phyloP scores from a whole-genome alignment of 306 rosid species.

The Vicia faba region DNA sequence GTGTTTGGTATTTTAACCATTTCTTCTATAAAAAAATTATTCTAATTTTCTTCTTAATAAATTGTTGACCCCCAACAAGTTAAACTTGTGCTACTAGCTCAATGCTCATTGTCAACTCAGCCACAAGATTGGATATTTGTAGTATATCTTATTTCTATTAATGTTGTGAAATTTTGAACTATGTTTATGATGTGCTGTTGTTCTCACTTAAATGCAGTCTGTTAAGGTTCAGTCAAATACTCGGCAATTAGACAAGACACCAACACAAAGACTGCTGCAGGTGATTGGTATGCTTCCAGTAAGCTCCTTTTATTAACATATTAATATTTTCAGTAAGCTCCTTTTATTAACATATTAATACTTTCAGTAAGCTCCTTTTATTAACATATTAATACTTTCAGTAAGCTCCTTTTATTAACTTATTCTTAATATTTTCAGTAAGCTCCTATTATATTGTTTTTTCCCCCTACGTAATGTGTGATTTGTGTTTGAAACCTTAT shows the following conservation, averaged over 20 bases:
- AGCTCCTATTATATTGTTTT: neutral
- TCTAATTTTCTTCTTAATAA: conserved; percentile 1
- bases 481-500: conserved; percentile 18
- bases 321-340: conserved; percentile 33
- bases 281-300: conserved; percentile 78
- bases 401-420: conserved; percentile 22
- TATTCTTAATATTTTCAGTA: conserved; percentile 34
- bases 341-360: too few relatives aligned
- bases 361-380: too few relatives aligned
- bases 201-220: conserved; percentile 51
- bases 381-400: too few relatives aligned
- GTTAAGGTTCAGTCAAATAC: conserved; percentile 67
- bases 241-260: conserved; percentile 71
- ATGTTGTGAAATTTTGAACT: conserved; percentile 6
- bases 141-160: conserved; percentile 13
- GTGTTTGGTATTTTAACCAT: conserved; percentile 14
- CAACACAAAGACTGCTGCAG: conserved; percentile 75
- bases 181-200: conserved; percentile 20
- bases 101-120: conserved; percentile 32
- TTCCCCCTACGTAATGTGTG: too few relatives aligned
- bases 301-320: conserved; percentile 21
- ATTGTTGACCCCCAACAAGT: conserved; percentile 19
- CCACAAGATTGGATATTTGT: conserved; percentile 18
- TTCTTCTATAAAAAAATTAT: neutral
- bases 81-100: conserved; percentile 28